Evolutionary conservation across 331 rosid species (phyloP), one percentile per base, ranked within the genome.

Genomic region (Spiraea crenata): DNA sequence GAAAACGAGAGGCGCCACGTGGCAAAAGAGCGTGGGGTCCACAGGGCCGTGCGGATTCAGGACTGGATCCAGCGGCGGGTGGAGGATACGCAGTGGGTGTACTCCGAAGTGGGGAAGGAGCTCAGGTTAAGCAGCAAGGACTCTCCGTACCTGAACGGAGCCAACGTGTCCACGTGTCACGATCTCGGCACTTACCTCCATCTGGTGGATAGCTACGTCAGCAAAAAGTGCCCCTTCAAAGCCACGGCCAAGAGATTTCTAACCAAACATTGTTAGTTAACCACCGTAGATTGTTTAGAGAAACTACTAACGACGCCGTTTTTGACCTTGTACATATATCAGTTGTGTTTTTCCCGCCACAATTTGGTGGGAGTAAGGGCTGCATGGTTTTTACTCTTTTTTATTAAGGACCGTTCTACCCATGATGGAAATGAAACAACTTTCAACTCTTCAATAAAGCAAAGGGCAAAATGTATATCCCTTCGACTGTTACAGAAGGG

Each of bases 101-200:
- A 90, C 52, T 81, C 89, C 0, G 97, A 93, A 63, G 89, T 93
- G 41, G 98, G 98, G 25, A 68, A 71, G 74, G 98, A 93, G 70
- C 85, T 93, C 0, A 75, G 90, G 10, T 70, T 93, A 0, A 78
- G 98, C 17, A 90, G 95, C 73, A 82, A 78, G 73, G 85, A 93
- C 69, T 93, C 96, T 1, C 98, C 98, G 51, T 85, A 87, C 70
- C 70, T 90, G 9, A 81, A 42, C 34, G 51, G 80, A 20, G 79
- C 57, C 1, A 82, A 87, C 51, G 77, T 83, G 0, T 92, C 85
- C 62, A 89, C 88, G 46, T 90, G 97, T 87, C 97, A 93, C 64
- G 92, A 90, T n/a, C 79, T 90, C 50, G 80, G 81, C 72, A 93
- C 97, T 0, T 93, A 93, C 62, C 68, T 93, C 39, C 98, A 90